Conservation (phyloP, 768 basidiomycete species). For the Saitozyma sp. region DNA sequence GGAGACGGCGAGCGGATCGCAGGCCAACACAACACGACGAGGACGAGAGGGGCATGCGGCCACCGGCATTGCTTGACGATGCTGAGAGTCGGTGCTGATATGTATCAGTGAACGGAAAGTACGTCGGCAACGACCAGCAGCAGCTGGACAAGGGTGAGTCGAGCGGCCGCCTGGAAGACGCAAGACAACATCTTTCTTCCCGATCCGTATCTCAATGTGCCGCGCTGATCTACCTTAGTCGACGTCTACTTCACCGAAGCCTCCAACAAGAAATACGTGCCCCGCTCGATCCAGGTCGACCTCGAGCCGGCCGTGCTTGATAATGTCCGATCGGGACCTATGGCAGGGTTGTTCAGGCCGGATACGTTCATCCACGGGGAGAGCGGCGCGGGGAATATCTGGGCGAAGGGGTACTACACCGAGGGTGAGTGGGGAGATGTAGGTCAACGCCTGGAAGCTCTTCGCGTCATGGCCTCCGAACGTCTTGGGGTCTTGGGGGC, state of each 20-base stretch:
- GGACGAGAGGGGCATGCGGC: too few relatives aligned
- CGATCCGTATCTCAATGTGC: slow-evolving; percentile 10
- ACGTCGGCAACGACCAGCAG: slow-evolving; percentile 70
- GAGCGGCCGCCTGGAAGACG: too few relatives aligned
- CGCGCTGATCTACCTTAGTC: slow-evolving; percentile 47
- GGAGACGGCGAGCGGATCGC: too few relatives aligned
- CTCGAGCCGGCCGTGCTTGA: slow-evolving; percentile 84
- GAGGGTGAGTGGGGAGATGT: slow-evolving; percentile 57
- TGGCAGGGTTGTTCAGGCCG: slow-evolving; percentile 78
- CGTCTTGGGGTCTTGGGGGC: too few relatives aligned
- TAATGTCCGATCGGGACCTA: slow-evolving; percentile 66
- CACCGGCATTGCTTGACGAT: too few relatives aligned
- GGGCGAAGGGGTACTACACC: slow-evolving; percentile 86
- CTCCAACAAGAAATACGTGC: slow-evolving; percentile 72
- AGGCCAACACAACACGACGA: too few relatives aligned
- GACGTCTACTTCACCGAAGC: slow-evolving; percentile 81
- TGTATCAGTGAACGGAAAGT: slow-evolving; percentile 50
- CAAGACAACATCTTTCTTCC: background rate
- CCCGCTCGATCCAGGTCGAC: slow-evolving; percentile 85
- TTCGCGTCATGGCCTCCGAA: too few relatives aligned
- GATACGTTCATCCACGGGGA: slow-evolving; percentile 75
- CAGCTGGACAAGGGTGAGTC: slow-evolving; percentile 71
- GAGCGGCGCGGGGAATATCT: slow-evolving; percentile 81
- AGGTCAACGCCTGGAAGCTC: background rate
- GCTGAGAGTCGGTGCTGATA: too few relatives aligned